Evolutionary conservation across 306 rosid species (phyloP).

Genomic region (Canavalia ensiformis): DNA sequence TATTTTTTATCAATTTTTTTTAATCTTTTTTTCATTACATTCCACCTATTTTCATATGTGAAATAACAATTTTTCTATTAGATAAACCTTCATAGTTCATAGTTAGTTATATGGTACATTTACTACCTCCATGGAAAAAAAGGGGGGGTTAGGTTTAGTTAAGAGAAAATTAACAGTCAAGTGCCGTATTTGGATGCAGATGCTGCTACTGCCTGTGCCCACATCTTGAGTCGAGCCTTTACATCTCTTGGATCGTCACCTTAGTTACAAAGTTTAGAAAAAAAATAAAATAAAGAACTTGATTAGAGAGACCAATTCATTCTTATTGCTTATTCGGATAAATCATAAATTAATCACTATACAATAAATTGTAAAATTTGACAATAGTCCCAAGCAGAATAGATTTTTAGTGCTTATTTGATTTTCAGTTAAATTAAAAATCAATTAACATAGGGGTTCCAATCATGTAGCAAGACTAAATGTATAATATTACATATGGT

Average conservation of each 20-base stretch:
- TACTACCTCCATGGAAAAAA: not conserved
- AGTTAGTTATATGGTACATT: not conserved
- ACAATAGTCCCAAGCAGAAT: no score
- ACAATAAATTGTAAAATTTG: not conserved
- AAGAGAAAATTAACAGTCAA: slow-evolving; percentile 13
- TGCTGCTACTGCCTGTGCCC: slow-evolving; percentile 87
- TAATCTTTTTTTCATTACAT: no score
- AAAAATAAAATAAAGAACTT: not conserved
- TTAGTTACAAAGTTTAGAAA: slow-evolving; percentile 35
- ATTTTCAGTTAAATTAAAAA: no score
- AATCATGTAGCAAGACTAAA: no score
- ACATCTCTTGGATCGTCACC: slow-evolving; percentile 82
- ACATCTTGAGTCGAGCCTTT: slow-evolving; percentile 82
- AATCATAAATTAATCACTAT: not conserved
- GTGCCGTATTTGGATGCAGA: slow-evolving; percentile 59
- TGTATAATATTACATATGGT: no score
- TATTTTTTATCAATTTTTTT: no score
- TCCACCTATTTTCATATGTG: no score
- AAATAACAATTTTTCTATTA: no score
- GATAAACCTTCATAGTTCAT: no score
- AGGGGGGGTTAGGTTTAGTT: not conserved
- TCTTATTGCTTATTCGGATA: not conserved
- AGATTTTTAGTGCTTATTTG: no score
- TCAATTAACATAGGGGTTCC: no score
- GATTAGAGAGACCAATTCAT: not conserved